Evolutionary conservation across 441 rosid genomes (phyloP).

Genomic region (Corymbia citriodora): DNA sequence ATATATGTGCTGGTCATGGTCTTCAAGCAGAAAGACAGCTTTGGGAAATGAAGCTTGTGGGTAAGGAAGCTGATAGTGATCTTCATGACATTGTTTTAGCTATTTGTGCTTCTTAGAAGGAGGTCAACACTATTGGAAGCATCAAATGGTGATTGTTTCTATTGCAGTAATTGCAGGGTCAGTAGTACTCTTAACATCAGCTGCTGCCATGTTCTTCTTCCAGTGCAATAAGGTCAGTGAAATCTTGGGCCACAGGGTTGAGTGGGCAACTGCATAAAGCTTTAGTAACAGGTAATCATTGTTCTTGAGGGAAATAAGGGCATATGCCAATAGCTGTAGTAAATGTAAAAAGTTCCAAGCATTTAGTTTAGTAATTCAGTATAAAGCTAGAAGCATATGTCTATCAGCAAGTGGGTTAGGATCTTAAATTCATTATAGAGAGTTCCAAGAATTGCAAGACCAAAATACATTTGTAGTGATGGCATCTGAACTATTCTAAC

Average conservation of each 20-base stretch:
- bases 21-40: too few species aligned
- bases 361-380: not conserved
- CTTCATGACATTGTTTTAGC: too few species aligned
- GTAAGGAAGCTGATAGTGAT: too few species aligned
- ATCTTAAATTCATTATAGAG: not conserved
- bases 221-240: constrained; percentile 63
- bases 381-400: not conserved
- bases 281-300: constrained; percentile 59
- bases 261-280: constrained; percentile 92
- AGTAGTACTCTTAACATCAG: constrained; percentile 36
- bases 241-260: constrained; percentile 80
- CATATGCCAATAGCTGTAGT: not conserved
- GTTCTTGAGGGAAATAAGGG: not conserved
- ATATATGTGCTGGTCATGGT: too few species aligned
- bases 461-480: not conserved
- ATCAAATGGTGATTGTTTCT: too few species aligned
- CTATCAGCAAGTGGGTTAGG: not conserved
- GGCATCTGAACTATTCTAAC: not conserved
- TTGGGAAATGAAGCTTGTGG: too few species aligned
- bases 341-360: not conserved
- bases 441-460: not conserved
- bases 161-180: constrained; percentile 39
- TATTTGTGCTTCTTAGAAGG: too few species aligned
- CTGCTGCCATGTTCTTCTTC: constrained; percentile 25
- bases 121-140: too few species aligned